phyloP scores from a whole-genome alignment of 768 basidiomycete species.

The Phanerochaete sordida region DNA sequence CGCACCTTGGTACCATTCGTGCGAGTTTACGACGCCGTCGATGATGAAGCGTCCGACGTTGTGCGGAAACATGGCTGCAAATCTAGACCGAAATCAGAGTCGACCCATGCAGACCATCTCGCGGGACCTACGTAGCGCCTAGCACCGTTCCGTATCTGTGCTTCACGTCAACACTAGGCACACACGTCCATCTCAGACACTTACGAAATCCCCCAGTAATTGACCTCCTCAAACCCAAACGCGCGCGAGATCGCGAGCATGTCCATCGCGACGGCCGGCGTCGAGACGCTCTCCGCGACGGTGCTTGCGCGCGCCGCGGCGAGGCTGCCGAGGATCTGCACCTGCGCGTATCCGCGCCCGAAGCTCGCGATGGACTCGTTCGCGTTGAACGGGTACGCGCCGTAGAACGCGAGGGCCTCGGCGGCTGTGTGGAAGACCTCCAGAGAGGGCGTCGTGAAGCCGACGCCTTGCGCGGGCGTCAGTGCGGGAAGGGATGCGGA shows the following conservation, averaged over 20 bases:
- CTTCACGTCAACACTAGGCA: not conserved
- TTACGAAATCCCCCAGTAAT: constrained; percentile 20
- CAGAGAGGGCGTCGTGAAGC: constrained; percentile 19
- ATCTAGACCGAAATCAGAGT: not conserved
- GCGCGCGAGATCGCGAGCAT: constrained; percentile 18
- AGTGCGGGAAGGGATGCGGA: constrained; percentile 11
- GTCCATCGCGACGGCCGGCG: constrained; percentile 14
- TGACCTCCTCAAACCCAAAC: constrained; percentile 13
- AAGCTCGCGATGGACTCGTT: constrained; percentile 17
- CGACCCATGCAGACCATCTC: too few relatives aligned
- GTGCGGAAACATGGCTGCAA: constrained; percentile 24
- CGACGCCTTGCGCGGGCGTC: constrained; percentile 18
- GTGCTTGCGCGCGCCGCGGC: not conserved
- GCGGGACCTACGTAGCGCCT: constrained; percentile 28
- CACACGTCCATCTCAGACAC: not conserved
- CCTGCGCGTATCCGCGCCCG: not conserved
- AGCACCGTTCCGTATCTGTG: constrained; percentile 27
- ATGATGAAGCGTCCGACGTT: constrained; percentile 28
- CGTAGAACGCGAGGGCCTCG: constrained; percentile 12
- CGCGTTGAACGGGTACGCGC: constrained; percentile 20
- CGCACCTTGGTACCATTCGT: constrained; percentile 24
- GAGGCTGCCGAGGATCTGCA: not conserved
- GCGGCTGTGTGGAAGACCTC: constrained; percentile 21
- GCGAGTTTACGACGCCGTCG: constrained; percentile 20
- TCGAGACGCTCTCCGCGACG: constrained; percentile 6